phyloP scores from a whole-genome alignment of 768 basidiomycete species.

The Collybiopsis luxurians region DNA sequence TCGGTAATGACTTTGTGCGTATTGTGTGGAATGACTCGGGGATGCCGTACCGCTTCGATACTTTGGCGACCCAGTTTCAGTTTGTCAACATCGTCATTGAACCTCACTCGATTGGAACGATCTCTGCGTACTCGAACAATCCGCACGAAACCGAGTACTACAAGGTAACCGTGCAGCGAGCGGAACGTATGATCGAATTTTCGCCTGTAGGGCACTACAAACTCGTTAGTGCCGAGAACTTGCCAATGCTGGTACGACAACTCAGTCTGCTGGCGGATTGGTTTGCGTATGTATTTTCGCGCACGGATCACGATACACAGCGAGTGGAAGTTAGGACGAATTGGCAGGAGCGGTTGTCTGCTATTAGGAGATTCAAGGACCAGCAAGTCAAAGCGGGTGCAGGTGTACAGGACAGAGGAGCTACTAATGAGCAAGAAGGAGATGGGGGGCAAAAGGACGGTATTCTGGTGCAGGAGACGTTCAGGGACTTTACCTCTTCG shows the following conservation, averaged over 20 bases:
- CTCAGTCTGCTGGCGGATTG: slow-evolving; percentile 86
- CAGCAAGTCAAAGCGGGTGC: slow-evolving; percentile 23
- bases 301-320: slow-evolving; percentile 67
- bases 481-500: slow-evolving; percentile 51
- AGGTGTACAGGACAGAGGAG: slow-evolving; percentile 11
- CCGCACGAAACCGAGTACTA: slow-evolving; percentile 93
- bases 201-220: slow-evolving; percentile 92
- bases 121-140: slow-evolving; percentile 82
- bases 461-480: slow-evolving; percentile 50
- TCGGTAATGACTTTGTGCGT: slow-evolving; percentile 95
- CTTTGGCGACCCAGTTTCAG: slow-evolving; percentile 89
- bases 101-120: slow-evolving; percentile 82
- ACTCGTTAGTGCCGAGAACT: slow-evolving; percentile 83
- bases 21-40: slow-evolving; percentile 99
- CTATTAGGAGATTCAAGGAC: slow-evolving; percentile 69
- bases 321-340: slow-evolving; percentile 83
- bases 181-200: slow-evolving; percentile 90
- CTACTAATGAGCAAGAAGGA: slow-evolving; percentile 16
- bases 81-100: slow-evolving; percentile 98
- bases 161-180: slow-evolving; percentile 89
- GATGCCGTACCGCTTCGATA: slow-evolving; percentile 85
- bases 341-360: slow-evolving; percentile 79
- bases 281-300: slow-evolving; percentile 81
- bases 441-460: slow-evolving; percentile 29
- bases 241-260: slow-evolving; percentile 87